A percentile compares a stretch with the other conserved stretches of the same genome.
phyloP scores from a whole-genome alignment of 2,329 filamentous ascomycete species.

The Pseudogymnoascus sp. region DNA sequence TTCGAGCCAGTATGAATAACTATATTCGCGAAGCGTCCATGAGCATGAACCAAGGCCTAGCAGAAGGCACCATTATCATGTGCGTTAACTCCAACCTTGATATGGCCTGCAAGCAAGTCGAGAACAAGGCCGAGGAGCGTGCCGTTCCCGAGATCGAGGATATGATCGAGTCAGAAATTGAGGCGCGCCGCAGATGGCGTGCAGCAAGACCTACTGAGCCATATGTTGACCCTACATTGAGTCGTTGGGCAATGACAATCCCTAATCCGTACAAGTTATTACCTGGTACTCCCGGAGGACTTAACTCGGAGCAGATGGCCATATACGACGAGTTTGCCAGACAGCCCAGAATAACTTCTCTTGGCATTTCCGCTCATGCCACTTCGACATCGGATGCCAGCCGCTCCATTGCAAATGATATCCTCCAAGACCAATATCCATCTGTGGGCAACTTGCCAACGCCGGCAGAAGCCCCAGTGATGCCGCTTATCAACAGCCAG shows the following conservation, averaged over 20 bases:
- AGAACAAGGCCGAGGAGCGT: slow-evolving; percentile 89
- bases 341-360: slow-evolving; percentile 61
- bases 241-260: slow-evolving; percentile 87
- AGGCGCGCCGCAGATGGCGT: slow-evolving; percentile 68
- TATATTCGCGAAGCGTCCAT: slow-evolving; percentile 70
- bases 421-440: slow-evolving; percentile 55
- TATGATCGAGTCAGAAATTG: slow-evolving; percentile 74
- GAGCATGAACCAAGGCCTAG: slow-evolving; percentile 67
- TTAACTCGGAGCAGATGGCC: slow-evolving; percentile 86
- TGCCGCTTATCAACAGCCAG: slow-evolving; percentile 42
- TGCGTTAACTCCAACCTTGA: slow-evolving; percentile 98
- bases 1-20: slow-evolving; percentile 94
- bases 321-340: slow-evolving; percentile 96
- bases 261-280: slow-evolving; percentile 87
- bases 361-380: slow-evolving; percentile 47
- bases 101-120: slow-evolving; percentile 84
- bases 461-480: slow-evolving; percentile 50
- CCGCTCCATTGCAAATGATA: slow-evolving; percentile 54
- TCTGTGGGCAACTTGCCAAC: slow-evolving; percentile 51
- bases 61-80: slow-evolving; percentile 94
- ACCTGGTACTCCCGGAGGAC: slow-evolving; percentile 54
- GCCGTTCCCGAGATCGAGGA: slow-evolving; percentile 92
- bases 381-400: slow-evolving; percentile 54
- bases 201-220: slow-evolving; percentile 70
- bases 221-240: slow-evolving; percentile 75